Conservation (phyloP, 257 asterid genomes). For the Sherardia arvensis region DNA sequence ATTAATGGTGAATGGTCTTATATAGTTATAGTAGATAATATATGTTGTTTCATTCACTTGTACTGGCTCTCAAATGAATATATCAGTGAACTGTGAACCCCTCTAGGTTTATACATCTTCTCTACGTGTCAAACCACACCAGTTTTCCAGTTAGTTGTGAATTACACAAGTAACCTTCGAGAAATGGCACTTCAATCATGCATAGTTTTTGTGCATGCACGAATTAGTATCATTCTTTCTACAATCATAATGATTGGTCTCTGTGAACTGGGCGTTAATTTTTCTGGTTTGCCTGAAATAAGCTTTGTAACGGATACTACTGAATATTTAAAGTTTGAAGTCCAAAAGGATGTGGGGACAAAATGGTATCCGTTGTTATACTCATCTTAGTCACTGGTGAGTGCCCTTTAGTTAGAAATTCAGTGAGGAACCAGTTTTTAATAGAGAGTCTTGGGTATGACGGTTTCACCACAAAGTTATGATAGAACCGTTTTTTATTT, state of each 20-base stretch:
- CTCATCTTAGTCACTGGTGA: neutral
- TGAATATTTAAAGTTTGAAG: neutral
- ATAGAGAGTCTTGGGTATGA: too few species aligned
- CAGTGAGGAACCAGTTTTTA: too few species aligned
- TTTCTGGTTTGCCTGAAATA: neutral
- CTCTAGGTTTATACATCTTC: neutral
- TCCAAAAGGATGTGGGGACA: neutral
- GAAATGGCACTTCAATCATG: neutral
- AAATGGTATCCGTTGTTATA: neutral
- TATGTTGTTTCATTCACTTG: neutral
- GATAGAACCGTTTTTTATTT: too few species aligned
- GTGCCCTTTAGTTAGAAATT: too few species aligned
- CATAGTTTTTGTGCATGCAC: neutral
- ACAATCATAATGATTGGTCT: neutral
- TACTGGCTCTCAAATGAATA: neutral
- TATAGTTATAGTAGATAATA: neutral
- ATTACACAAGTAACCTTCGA: neutral
- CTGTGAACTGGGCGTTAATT: neutral
- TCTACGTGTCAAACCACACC: neutral
- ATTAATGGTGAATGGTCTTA: neutral
- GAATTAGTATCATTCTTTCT: neutral
- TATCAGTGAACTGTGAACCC: too few species aligned
- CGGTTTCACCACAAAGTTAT: too few species aligned
- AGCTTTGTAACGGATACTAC: neutral
- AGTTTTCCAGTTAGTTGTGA: neutral